Base-by-base conservation (phyloP, 2,329 filamentous ascomycete species). In the Penicillium thymicola region DNA sequence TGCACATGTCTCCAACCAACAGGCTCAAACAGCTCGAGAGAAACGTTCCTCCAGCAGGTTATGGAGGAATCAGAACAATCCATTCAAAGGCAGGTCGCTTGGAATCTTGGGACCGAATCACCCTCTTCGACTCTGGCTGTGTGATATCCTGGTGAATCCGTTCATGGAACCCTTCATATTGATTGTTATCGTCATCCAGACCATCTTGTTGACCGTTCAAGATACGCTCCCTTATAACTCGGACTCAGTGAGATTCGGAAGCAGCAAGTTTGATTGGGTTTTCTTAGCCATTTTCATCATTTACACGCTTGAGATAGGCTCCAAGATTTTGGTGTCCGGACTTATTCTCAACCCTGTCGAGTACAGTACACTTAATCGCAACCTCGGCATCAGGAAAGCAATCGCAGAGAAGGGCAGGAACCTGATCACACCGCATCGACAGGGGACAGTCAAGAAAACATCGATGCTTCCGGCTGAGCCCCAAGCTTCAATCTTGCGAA, bases 241-340 rank as follows among this genome's bases (percentile, higher is more conserved):
- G 6, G 82, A 88, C 8, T 83, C 84, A 2, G 55, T 60, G 28
- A 73, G 73, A 47, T 97, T 90, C 88, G 89, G 90, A 4, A 77
- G 78, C 2, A 75, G 69, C 28, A 65, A 70, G 23, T 89, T 91
- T 59, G 91, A 97, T 72, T 95, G 87, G 81, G 86, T 88, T 25
- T 84, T 97, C 55, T 81, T 97, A 43, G 85, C 75, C 2, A 84
- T 99, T 6, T 99, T 99, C 72, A 79, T 89, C 56, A 83, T 99
- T 48, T 99, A 97, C 71, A 96, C 92, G 0, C 68, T 95, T 23
- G 95, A 99, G 73, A 82, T 95, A 36, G 78, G 88, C 54, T 86
- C 90, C 59, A 89, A 92, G 54, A 87, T 92, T 41, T 88, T 99
- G 58, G 95, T 99, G 0, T 99, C 94, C 0, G 95, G 94, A 0